Evolutionary conservation across 2,329 filamentous ascomycete genomes (phyloP).

Genomic region (Boeremia lycopersici): DNA sequence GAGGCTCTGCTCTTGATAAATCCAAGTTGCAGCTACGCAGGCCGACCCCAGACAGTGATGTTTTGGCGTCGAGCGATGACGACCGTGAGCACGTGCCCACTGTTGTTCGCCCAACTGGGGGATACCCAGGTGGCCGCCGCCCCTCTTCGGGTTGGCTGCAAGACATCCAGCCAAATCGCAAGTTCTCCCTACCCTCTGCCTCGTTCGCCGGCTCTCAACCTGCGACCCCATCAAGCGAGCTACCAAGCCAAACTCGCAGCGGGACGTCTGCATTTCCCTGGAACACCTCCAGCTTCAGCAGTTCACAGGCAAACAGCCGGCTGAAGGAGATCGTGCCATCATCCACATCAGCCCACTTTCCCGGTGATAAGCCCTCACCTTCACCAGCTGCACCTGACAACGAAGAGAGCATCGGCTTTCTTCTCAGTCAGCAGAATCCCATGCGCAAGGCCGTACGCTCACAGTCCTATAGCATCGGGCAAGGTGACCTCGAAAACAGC

Average conservation of each 20-base stretch:
- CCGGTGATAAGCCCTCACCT: constrained; percentile 29
- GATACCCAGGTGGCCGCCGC: constrained; percentile 35
- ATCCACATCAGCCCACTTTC: constrained; percentile 37
- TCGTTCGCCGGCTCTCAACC: constrained; percentile 83
- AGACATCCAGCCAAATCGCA: constrained; percentile 72
- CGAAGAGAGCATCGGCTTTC: constrained; percentile 55
- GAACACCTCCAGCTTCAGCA: constrained; percentile 47
- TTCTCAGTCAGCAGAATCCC: constrained; percentile 63
- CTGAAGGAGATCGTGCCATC: constrained; percentile 44
- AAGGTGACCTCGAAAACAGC: constrained; percentile 66
- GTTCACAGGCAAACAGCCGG: constrained; percentile 29
- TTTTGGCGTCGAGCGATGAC: constrained; percentile 91
- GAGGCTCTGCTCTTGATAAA: constrained; percentile 63
- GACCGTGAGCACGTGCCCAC: constrained; percentile 67
- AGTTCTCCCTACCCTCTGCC: constrained; percentile 71
- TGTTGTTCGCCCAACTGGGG: constrained; percentile 28
- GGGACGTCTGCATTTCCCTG: constrained; percentile 52
- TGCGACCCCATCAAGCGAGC: constrained; percentile 75
- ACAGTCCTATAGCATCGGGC: constrained; percentile 94
- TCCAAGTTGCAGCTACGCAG: constrained; percentile 71
- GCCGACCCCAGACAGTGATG: constrained; percentile 93
- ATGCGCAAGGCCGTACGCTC: constrained; percentile 93
- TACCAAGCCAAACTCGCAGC: constrained; percentile 49
- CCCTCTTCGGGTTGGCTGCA: constrained; percentile 71
- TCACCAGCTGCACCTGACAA: constrained; percentile 47